Evolutionary conservation across 257 asterid species (phyloP).

Genomic region (Solanum chmielewskii): DNA sequence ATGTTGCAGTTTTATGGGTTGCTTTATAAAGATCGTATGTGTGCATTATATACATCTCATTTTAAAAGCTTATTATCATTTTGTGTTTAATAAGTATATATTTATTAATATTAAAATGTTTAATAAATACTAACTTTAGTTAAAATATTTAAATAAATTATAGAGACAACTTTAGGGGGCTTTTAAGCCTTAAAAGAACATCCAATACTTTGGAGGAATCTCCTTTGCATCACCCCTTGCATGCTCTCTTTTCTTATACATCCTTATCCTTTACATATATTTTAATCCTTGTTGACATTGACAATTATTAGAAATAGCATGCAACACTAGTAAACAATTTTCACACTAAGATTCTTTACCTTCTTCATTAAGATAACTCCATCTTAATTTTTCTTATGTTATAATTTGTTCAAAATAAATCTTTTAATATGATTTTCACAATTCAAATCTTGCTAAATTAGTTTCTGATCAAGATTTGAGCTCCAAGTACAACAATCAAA

Average conservation of each 20-base stretch:
- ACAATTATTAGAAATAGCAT: neutral
- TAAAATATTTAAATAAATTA: too few relatives aligned
- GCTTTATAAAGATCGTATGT: too few relatives aligned
- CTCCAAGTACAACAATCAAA: neutral
- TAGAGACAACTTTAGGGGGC: fast-evolving
- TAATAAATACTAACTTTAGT: too few relatives aligned
- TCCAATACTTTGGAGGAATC: neutral
- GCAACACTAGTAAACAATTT: neutral
- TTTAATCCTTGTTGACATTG: neutral
- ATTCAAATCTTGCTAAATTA: neutral
- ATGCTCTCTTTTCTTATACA: neutral
- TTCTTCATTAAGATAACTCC: neutral
- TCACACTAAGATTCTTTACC: neutral
- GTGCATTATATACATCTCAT: too few relatives aligned
- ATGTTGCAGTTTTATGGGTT: too few relatives aligned
- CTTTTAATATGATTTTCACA: neutral
- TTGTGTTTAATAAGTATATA: too few relatives aligned
- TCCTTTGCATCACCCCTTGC: neutral
- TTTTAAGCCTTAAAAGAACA: neutral
- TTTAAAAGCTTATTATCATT: too few relatives aligned
- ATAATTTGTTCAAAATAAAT: neutral
- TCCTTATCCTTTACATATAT: neutral
- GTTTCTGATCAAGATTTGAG: neutral
- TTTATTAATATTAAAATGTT: too few relatives aligned
- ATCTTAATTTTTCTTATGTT: neutral